Conservation (phyloP, 2,329 filamentous ascomycete genomes). For the Sclerotiophoma versabilis region DNA sequence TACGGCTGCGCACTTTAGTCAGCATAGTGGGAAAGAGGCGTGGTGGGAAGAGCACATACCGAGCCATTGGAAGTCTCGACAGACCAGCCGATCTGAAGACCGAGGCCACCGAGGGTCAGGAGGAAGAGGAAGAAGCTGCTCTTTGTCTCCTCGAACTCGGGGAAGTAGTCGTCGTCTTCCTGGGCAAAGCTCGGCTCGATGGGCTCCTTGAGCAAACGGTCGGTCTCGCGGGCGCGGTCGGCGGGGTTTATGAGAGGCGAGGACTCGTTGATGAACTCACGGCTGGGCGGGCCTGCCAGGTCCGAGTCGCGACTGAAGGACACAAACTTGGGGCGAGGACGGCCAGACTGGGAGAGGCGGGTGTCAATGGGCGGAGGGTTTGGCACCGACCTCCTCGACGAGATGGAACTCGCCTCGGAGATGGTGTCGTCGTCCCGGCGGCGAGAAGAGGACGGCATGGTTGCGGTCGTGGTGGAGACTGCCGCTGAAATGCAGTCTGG, state of each 20-base stretch:
- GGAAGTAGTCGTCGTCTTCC: slow-evolving; percentile 52
- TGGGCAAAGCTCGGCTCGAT: slow-evolving; percentile 44
- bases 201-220: slow-evolving; percentile 43
- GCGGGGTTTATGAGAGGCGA: slow-evolving; percentile 44
- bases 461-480: slow-evolving; percentile 20
- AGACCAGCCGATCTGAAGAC: slow-evolving; percentile 92
- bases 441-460: slow-evolving; percentile 25
- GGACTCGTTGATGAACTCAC: slow-evolving; percentile 43
- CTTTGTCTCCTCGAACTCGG: slow-evolving; percentile 70
- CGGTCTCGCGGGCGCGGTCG: slow-evolving; percentile 40
- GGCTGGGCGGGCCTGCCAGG: slow-evolving; percentile 23
- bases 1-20: slow-evolving; percentile 51
- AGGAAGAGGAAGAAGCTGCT: slow-evolving; percentile 85
- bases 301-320: slow-evolving; percentile 43
- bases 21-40: background rate
- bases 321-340: slow-evolving; percentile 45
- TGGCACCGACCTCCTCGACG: slow-evolving; percentile 13
- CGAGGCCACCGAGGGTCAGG: slow-evolving; percentile 85
- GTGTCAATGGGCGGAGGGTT: slow-evolving; percentile 29
- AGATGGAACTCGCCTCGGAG: slow-evolving; percentile 24
- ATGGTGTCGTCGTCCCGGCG: slow-evolving; percentile 15
- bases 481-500: slow-evolving; percentile 20
- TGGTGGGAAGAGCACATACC: slow-evolving; percentile 49
- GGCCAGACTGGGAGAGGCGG: slow-evolving; percentile 16
- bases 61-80: slow-evolving; percentile 94